phyloP scores from a whole-genome alignment of 805 yeast species.

The Cyberlindnera sargentensis region DNA sequence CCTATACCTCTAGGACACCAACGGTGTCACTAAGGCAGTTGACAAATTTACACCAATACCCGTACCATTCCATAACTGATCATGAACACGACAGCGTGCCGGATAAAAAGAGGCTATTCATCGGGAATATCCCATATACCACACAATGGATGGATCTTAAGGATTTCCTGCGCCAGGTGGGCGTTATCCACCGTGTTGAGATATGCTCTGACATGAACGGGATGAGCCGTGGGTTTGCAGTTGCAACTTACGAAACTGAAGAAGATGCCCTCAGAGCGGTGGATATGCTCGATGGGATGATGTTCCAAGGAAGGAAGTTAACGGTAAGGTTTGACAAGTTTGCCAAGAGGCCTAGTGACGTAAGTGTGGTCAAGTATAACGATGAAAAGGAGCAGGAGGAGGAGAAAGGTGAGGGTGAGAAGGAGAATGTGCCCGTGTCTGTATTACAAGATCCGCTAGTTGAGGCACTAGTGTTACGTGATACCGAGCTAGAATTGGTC shows the following conservation, averaged over 20 bases:
- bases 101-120: constrained; percentile 38
- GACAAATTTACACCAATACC: constrained; percentile 17
- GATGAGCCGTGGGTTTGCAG: constrained; percentile 53
- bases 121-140: constrained; percentile 50
- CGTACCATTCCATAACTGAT: constrained; percentile 20
- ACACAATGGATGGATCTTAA: constrained; percentile 34
- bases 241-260: constrained; percentile 43
- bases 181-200: constrained; percentile 26
- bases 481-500: no score
- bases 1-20: constrained; percentile 1
- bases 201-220: constrained; percentile 33
- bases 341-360: constrained; percentile 27
- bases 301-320: constrained; percentile 53
- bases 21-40: constrained; percentile 15
- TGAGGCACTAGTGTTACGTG: no score
- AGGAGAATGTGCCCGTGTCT: not conserved
- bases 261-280: constrained; percentile 45
- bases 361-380: constrained; percentile 3
- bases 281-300: constrained; percentile 39
- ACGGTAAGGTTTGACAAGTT: constrained; percentile 56
- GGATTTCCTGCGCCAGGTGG: constrained; percentile 27
- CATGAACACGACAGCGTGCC: constrained; percentile 3
- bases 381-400: constrained; percentile 2
- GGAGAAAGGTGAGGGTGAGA: not conserved
- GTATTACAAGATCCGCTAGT: no score